Evolutionary conservation across 1,284 basidiomycete species (phyloP).

Genomic region (Pterulicium gracile): DNA sequence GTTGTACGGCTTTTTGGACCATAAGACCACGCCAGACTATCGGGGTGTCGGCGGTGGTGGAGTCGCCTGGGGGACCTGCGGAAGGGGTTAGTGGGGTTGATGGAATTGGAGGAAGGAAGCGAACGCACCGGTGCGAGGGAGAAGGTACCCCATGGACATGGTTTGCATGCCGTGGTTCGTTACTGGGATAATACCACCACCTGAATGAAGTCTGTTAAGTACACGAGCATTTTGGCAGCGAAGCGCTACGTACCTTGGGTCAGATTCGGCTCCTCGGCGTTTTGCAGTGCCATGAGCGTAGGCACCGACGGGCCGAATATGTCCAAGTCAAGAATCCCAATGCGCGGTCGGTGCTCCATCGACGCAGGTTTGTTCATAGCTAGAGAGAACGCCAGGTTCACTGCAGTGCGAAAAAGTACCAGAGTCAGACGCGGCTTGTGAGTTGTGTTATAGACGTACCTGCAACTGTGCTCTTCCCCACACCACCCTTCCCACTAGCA

Average conservation of each 20-base stretch:
- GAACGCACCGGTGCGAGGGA: slow-evolving; percentile 37
- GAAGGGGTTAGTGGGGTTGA: too few relatives aligned
- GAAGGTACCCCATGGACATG: slow-evolving; percentile 95
- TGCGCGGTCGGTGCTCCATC: slow-evolving; percentile 35
- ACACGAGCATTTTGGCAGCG: background rate
- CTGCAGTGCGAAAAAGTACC: slow-evolving; percentile 27
- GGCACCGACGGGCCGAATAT: slow-evolving; percentile 96
- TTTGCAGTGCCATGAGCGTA: slow-evolving; percentile 86
- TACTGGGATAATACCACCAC: slow-evolving; percentile 73
- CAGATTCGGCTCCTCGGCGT: slow-evolving; percentile 70
- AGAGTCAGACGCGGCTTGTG: background rate
- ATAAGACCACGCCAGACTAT: slow-evolving; percentile 96
- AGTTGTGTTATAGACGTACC: slow-evolving; percentile 33
- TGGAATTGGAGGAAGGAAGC: too few relatives aligned
- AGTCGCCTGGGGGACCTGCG: too few relatives aligned
- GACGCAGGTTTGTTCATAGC: slow-evolving; percentile 30
- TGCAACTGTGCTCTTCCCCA: slow-evolving; percentile 93
- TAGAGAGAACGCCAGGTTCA: slow-evolving; percentile 77
- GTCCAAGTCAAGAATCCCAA: slow-evolving; percentile 91
- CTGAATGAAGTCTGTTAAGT: slow-evolving; percentile 26
- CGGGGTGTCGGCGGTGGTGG: slow-evolving; percentile 58
- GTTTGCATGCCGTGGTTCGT: slow-evolving; percentile 86
- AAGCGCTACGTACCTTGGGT: slow-evolving; percentile 46
- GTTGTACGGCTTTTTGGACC: slow-evolving; percentile 98
- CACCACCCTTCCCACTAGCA: slow-evolving; percentile 93